Conservation (phyloP, 1,284 basidiomycete species). For the Naganishia liquefaciens region DNA sequence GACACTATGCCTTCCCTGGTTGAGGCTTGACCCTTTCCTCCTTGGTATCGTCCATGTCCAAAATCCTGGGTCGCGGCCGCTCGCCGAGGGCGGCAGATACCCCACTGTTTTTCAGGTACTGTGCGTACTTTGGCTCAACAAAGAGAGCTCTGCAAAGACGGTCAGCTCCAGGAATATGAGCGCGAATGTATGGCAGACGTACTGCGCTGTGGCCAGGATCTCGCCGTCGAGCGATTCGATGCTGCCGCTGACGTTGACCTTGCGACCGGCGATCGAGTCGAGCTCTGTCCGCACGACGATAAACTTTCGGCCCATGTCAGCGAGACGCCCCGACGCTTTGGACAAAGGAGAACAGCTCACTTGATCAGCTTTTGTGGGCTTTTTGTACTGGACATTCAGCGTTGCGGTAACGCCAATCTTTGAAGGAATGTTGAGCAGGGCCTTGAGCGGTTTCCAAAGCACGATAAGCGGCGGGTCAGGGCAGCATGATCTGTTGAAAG, state of each 20-base stretch:
- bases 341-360: constrained; percentile 56
- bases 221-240: constrained; percentile 78
- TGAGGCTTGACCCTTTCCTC: constrained; percentile 19
- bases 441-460: constrained; percentile 56
- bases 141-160: constrained; percentile 63
- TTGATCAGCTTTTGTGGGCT: constrained; percentile 81
- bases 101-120: constrained; percentile 57
- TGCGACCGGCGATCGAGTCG: constrained; percentile 69
- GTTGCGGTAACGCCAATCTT: constrained; percentile 92
- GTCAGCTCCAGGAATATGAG: constrained; percentile 8
- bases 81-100: constrained; percentile 26
- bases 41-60: constrained; percentile 30
- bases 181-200: constrained; percentile 40
- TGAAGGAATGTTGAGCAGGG: constrained; percentile 77
- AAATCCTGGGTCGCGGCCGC: constrained; percentile 25
- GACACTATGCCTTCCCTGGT: background rate
- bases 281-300: constrained; percentile 59
- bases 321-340: constrained; percentile 34
- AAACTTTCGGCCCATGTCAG: constrained; percentile 59
- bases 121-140: constrained; percentile 80
- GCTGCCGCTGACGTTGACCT: constrained; percentile 67
- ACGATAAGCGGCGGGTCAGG: background rate
- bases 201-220: constrained; percentile 77
- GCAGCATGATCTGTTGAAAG: background rate
- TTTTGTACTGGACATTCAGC: constrained; percentile 71